Evolutionary conservation across 1,284 basidiomycete species (phyloP).

Genomic region (Tilletia setariae): DNA sequence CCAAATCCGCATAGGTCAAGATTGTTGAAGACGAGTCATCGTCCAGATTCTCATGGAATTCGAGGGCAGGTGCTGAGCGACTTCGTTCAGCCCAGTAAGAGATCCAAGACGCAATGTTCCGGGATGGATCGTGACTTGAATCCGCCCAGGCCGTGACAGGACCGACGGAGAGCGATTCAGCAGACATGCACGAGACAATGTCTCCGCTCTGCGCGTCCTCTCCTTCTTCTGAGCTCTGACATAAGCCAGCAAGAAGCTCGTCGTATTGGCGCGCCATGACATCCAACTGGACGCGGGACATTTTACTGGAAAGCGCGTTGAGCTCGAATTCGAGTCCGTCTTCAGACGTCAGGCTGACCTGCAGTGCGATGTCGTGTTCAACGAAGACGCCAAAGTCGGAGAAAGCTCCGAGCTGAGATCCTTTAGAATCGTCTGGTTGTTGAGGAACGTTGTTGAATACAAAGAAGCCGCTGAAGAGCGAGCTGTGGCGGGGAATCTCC

Average conservation of each 20-base stretch:
- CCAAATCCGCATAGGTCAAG: constrained; percentile 36
- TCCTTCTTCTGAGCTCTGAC: constrained; percentile 14
- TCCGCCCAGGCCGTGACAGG: constrained; percentile 9
- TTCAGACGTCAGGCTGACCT: constrained; percentile 32
- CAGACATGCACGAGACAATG: too few relatives aligned
- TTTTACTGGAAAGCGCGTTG: constrained; percentile 27
- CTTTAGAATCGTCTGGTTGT: constrained; percentile 15
- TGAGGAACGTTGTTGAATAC: constrained; percentile 41
- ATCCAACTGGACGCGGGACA: constrained; percentile 29
- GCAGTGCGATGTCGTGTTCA: constrained; percentile 47
- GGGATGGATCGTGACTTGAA: background rate
- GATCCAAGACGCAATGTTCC: constrained; percentile 7
- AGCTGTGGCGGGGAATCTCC: constrained; percentile 32
- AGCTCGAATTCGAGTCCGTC: constrained; percentile 33
- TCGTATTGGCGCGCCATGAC: constrained; percentile 38
- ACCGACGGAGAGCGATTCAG: background rate
- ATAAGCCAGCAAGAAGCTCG: constrained; percentile 27
- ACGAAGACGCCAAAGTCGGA: constrained; percentile 41
- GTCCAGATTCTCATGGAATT: constrained; percentile 28
- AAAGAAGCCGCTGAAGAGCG: constrained; percentile 50
- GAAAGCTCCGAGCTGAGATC: constrained; percentile 17
- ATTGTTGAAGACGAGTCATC: background rate
- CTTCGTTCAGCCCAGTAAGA: background rate
- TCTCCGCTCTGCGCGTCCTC: background rate
- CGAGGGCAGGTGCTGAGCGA: constrained; percentile 22